These are phyloP conservation scores for Macadamia integrifolia DNA, from an alignment of 164 flowering plant genomes.

Conservation along the genomic window DNA sequence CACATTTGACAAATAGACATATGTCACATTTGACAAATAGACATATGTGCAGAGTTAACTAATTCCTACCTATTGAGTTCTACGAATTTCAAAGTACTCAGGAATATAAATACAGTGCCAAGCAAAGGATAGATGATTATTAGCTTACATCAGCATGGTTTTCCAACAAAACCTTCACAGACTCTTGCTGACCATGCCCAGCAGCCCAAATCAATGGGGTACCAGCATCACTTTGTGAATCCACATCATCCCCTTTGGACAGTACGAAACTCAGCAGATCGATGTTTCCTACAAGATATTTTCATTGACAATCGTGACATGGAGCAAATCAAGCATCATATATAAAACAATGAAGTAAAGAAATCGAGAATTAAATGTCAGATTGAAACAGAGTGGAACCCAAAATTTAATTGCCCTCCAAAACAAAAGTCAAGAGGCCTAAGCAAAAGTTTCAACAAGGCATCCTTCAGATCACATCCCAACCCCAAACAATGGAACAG, in stretches of 20 bases:
- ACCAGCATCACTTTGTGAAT: constrained; percentile 89
- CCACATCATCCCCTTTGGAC: constrained; percentile 53
- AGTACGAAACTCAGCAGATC: constrained; percentile 60
- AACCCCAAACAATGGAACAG: too few species aligned
- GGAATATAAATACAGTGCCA: background rate
- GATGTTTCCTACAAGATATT: constrained; percentile 48
- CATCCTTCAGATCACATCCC: too few species aligned
- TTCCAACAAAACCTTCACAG: constrained; percentile 68
- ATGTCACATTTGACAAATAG: too few species aligned
- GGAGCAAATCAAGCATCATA: background rate
- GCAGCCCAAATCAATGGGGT: constrained; percentile 94
- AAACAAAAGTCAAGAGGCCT: too few species aligned
- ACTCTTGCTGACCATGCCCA: constrained; percentile 74
- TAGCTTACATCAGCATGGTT: constrained; percentile 68
- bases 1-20: too few species aligned
- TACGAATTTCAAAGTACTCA: too few species aligned
- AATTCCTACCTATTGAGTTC: too few species aligned
- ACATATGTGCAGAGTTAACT: too few species aligned
- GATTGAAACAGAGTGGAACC: too few species aligned
- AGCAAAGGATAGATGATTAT: background rate
- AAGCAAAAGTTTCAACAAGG: too few species aligned
- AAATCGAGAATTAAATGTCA: background rate
- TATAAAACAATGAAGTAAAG: background rate
- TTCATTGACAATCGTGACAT: background rate
- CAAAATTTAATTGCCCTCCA: too few species aligned